These are phyloP conservation scores for Thelephora ganbajun DNA, from an alignment of 768 basidiomycete genomes.

Conservation along the genomic window DNA sequence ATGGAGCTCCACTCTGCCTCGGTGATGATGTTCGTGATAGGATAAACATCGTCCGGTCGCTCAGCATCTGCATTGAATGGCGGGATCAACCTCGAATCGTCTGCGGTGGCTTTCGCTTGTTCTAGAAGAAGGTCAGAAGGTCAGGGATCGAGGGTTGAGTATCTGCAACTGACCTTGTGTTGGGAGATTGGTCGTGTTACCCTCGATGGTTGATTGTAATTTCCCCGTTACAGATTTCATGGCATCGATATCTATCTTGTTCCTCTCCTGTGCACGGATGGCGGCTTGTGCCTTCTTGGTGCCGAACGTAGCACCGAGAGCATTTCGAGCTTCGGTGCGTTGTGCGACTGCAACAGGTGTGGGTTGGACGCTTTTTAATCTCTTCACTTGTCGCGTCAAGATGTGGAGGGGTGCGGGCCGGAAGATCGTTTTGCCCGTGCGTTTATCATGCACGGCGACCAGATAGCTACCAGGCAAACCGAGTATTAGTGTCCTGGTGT, in stretches of 20 bases:
- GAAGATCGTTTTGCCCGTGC: conserved; percentile 54
- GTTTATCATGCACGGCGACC: conserved; percentile 69
- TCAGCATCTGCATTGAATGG: conserved; percentile 51
- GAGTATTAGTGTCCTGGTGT: neutral
- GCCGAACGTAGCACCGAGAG: conserved; percentile 88
- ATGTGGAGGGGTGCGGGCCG: conserved; percentile 57
- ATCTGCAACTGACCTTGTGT: conserved; percentile 40
- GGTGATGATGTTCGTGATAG: conserved; percentile 63
- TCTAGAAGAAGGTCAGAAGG: conserved; percentile 24
- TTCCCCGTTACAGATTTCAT: conserved; percentile 77
- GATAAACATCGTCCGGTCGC: conserved; percentile 61
- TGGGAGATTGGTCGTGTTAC: conserved; percentile 53
- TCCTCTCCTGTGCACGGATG: conserved; percentile 77
- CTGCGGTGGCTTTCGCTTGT: conserved; percentile 47
- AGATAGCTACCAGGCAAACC: conserved; percentile 44
- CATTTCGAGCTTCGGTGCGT: conserved; percentile 49
- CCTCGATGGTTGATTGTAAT: conserved; percentile 73
- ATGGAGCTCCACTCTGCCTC: conserved; percentile 71
- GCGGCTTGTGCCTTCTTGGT: conserved; percentile 86
- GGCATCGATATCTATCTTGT: conserved; percentile 76
- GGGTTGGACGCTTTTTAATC: conserved; percentile 52
- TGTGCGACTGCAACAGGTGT: conserved; percentile 37
- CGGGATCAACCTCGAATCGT: conserved; percentile 64
- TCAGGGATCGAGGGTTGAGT: conserved; percentile 1
- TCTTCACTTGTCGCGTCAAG: conserved; percentile 69